These are phyloP conservation scores for Neospora caninum DNA, from an alignment of 169 alveolate genomes.

Conservation along the genomic window DNA sequence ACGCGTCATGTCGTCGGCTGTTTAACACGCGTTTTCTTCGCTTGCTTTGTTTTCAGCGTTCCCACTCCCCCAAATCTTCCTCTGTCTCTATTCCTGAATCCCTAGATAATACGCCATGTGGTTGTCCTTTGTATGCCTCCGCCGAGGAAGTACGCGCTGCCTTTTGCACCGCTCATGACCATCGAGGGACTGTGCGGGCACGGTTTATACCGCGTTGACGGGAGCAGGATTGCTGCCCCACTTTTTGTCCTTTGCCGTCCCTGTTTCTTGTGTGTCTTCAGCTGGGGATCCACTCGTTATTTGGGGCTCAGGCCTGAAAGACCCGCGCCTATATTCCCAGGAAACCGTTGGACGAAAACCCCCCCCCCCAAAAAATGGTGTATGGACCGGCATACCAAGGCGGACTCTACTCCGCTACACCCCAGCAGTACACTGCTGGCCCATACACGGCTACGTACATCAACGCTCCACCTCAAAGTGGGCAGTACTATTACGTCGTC, in stretches of 20 bases:
- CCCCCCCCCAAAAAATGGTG: background rate
- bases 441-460: background rate
- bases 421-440: background rate
- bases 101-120: no score
- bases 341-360: no score
- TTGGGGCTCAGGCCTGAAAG: no score
- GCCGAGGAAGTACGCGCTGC: no score
- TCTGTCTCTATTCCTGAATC: no score
- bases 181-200: no score
- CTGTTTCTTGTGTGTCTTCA: background rate
- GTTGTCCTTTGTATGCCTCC: no score
- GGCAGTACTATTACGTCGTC: conserved; percentile 3
- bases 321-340: no score
- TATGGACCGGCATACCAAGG: background rate
- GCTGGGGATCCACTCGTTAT: background rate
- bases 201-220: no score
- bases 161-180: no score
- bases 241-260: background rate
- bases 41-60: background rate
- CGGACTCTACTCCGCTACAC: background rate
- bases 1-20: background rate
- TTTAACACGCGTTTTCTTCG: background rate
- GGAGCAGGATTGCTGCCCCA: no score
- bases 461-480: background rate
- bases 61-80: no score